These are phyloP conservation scores for Avena sativa DNA, from an alignment of 176 grass and related monocot species.

Conservation along the genomic window DNA sequence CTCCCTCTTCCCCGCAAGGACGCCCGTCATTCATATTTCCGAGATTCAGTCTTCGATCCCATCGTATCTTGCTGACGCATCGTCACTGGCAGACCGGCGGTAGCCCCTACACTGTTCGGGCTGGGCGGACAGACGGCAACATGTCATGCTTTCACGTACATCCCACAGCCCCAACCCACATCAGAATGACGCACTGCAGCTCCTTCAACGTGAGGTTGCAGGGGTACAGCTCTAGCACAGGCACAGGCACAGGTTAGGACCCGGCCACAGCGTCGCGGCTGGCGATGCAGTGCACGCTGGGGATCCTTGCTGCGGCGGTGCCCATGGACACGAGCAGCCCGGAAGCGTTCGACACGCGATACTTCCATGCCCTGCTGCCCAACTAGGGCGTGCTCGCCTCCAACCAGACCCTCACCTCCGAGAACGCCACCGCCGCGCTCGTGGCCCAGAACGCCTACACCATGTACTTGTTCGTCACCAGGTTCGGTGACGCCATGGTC, in stretches of 20 bases:
- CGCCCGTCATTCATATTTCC: background rate
- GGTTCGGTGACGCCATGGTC: conserved; percentile 66
- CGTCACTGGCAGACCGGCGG: conserved; percentile 51
- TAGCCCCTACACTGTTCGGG: conserved; percentile 57
- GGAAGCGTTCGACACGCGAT: conserved; percentile 42
- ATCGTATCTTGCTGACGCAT: background rate
- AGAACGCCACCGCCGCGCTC: conserved; percentile 45
- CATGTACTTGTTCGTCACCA: conserved; percentile 39
- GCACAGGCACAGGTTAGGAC: conserved; percentile 37
- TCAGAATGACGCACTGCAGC: conserved; percentile 51
- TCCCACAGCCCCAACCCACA: background rate
- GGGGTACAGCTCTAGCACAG: conserved; percentile 40
- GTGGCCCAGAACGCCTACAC: conserved; percentile 57
- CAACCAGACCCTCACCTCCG: conserved; percentile 56
- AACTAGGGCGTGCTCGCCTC: conserved; percentile 63
- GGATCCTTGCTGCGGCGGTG: conserved; percentile 17
- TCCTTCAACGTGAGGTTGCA: conserved; percentile 58
- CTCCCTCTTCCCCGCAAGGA: too few species aligned
- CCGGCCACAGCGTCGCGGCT: conserved; percentile 43
- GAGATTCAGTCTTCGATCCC: too few species aligned
- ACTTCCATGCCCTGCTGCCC: conserved; percentile 48
- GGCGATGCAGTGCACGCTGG: conserved; percentile 39
- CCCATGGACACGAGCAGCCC: conserved; percentile 58
- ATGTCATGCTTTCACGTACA: conserved; percentile 63
- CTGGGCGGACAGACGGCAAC: conserved; percentile 68